These are phyloP conservation scores for Melastoma malabathricum DNA, from an alignment of 345 rosid species.

Conservation along the genomic window DNA sequence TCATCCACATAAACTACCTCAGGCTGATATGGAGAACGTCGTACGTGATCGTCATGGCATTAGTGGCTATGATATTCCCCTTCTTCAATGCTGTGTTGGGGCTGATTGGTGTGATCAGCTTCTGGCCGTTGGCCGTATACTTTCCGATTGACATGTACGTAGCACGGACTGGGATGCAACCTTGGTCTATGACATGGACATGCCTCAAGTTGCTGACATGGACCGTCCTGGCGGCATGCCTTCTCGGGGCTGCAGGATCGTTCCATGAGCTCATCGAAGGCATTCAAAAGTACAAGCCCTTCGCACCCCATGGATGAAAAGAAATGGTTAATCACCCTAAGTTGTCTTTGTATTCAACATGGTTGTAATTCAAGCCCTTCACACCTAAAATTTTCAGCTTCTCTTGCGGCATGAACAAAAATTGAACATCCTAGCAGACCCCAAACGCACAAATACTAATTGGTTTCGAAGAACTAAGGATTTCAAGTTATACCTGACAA, in stretches of 20 bases:
- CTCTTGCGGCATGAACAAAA: not conserved
- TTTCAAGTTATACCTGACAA: not conserved
- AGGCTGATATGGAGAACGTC: constrained; percentile 63
- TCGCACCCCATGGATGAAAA: constrained; percentile 7
- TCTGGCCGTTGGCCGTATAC: constrained; percentile 84
- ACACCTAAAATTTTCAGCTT: not conserved
- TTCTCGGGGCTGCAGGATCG: constrained; percentile 58
- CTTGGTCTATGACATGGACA: constrained; percentile 50
- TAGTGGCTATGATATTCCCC: constrained; percentile 73
- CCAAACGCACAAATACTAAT: constrained; percentile 3
- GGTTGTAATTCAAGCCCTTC: too few species aligned
- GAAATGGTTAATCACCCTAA: too few species aligned
- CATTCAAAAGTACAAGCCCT: constrained; percentile 60
- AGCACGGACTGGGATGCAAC: constrained; percentile 28
- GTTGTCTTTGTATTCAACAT: too few species aligned
- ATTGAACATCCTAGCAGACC: not conserved
- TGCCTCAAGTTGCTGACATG: constrained; percentile 46
- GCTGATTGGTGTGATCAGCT: constrained; percentile 57
- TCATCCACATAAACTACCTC: constrained; percentile 36
- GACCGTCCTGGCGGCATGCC: constrained; percentile 46
- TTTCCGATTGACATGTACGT: constrained; percentile 86
- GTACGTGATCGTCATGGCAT: constrained; percentile 46
- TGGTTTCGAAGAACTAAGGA: not conserved
- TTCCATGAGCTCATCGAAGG: constrained; percentile 41
- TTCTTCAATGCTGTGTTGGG: constrained; percentile 84